Base-by-base conservation (phyloP, 164 flowering plant genomes). In the Nymphaea colorata region DNA sequence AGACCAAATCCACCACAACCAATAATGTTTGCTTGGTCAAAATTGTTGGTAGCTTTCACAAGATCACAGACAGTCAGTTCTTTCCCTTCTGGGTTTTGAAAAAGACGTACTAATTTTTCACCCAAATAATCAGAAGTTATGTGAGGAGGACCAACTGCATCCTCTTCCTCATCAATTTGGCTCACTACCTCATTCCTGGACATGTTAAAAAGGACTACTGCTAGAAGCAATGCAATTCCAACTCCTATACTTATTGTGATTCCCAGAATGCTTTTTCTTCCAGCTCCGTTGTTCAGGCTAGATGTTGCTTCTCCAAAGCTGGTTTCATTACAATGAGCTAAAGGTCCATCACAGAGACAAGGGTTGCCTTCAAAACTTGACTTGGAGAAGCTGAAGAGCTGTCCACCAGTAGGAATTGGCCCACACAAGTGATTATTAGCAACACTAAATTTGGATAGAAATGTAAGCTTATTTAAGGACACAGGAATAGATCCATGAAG, bases 1-100 rank as follows among this genome's bases (percentile, higher is more conserved):
- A 89, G 73, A 17, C 96, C 96, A 64, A 89, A 89, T 15, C 93
- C 93, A 14, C 93, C 93, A 72, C 93, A 90, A 0, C 96, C 93
- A 44, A 87, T 82, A 62, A 89, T 89, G 44, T 87, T 86, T 65
- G 86, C 82, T 70, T 89, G 96, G 68, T 89, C 89, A 62, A 89
- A 89, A 73, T 82, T 78, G 77, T 86, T 72, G 53, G 96, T 89
- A 0, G 88, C 82, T 67, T 75, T 80, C 77, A 84, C 41, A 65
- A 87, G 73, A 65, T 87, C 91, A 3, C 81, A 86, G 63, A 83
- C 59, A 18, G 76, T 78, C 41, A 88, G 83, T 76, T 83, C 87
- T 63, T 77, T 77, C 12, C 69, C 74, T 7, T 77, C 88, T 68
- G 74, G 77, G 71, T 78, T 76, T 63, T 73, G 82, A 70, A 86